phyloP scores from a whole-genome alignment of 2,329 filamentous ascomycete genomes.

The Aspergillus neotritici region DNA sequence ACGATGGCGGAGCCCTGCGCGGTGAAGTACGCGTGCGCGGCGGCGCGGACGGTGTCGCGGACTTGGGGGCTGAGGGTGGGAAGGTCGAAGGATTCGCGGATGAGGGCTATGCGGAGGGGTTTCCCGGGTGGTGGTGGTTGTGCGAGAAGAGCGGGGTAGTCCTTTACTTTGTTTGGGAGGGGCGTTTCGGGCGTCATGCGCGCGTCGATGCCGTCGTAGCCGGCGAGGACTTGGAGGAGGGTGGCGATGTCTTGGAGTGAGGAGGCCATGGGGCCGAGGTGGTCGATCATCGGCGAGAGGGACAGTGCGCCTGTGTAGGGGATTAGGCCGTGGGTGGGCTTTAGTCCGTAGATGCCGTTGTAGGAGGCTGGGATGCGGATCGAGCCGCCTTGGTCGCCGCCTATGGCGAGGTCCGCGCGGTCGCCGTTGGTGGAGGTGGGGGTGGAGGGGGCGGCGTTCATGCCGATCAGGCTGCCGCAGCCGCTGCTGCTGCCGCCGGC shows the following conservation, averaged over 20 bases:
- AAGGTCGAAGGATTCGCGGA: slow-evolving; percentile 42
- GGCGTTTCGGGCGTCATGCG: slow-evolving; percentile 38
- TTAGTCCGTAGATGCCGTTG: slow-evolving; percentile 42
- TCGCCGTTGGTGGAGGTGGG: slow-evolving; percentile 18
- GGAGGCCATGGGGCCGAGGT: slow-evolving; percentile 43
- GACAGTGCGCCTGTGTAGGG: slow-evolving; percentile 47
- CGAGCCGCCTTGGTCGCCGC: slow-evolving; percentile 38
- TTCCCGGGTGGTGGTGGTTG: slow-evolving; percentile 29
- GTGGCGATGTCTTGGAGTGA: slow-evolving; percentile 41
- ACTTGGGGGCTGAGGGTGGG: slow-evolving; percentile 38
- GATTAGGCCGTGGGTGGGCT: slow-evolving; percentile 47
- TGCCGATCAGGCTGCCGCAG: slow-evolving; percentile 33
- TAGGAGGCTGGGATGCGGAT: slow-evolving; percentile 38
- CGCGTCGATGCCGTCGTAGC: slow-evolving; percentile 47
- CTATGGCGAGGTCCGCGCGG: slow-evolving; percentile 32
- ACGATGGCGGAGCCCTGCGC: slow-evolving; percentile 42
- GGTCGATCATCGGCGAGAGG: slow-evolving; percentile 40
- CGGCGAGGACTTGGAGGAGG: slow-evolving; percentile 43
- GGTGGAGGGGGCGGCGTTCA: slow-evolving; percentile 23
- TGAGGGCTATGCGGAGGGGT: slow-evolving; percentile 41
- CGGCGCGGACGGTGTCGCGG: slow-evolving; percentile 33
- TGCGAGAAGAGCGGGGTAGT: slow-evolving; percentile 29
- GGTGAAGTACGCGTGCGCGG: slow-evolving; percentile 31
- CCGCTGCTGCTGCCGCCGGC: slow-evolving; percentile 37
- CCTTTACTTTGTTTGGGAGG: slow-evolving; percentile 26